Evolutionary conservation across 495 filamentous ascomycete species (phyloP), one percentile per base, ranked within the genome.

Genomic region (Podospora conica): DNA sequence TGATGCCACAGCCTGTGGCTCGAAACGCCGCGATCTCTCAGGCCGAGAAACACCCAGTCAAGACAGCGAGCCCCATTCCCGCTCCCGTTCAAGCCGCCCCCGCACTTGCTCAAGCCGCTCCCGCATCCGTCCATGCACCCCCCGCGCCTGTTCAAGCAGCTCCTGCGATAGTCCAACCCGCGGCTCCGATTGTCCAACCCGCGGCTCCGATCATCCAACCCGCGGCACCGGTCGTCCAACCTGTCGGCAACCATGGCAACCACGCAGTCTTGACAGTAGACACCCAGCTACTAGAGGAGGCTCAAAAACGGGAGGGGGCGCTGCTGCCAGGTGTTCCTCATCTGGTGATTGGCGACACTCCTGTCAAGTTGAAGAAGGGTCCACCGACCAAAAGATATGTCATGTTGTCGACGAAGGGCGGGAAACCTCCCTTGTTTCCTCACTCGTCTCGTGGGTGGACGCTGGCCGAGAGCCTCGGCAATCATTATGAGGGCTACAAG

Each of bases 301-400:
- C 65, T 21, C 29, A 22, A 2, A 59, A 24, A 12, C 65, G 62
- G 1, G 40, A 64, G 0, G 61, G 31, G 3, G 33, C 56, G 21
- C 71, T 33, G 3, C 71, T 67, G 67, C 29, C 25, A 0, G 73
- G 71, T 8, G 68, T 75, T 3, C 68, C 73, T 1, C 61, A 76
- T 63, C 66, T 76, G 31, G 69, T 69, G 9, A 60, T 76, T 18
- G 71, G 66, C 0, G 59, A 65, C 0, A 62, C 64, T 1, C 68
- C 71, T 0, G 70, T 70, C 8, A 71, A 70, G 62, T 63, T 76
- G 9, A 69, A 71, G 48, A 70, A 67, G 65, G 67, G 66, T 0
- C 61, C 73, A 20, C 75, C 73, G 5, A 72, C 71, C 0, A 76
- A 72, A 61, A 66, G 75, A 56, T 76, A 74, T 55, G 73, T 75